phyloP scores from a whole-genome alignment of 352 stramenopile genomes.

The Pythium apleroticum region DNA sequence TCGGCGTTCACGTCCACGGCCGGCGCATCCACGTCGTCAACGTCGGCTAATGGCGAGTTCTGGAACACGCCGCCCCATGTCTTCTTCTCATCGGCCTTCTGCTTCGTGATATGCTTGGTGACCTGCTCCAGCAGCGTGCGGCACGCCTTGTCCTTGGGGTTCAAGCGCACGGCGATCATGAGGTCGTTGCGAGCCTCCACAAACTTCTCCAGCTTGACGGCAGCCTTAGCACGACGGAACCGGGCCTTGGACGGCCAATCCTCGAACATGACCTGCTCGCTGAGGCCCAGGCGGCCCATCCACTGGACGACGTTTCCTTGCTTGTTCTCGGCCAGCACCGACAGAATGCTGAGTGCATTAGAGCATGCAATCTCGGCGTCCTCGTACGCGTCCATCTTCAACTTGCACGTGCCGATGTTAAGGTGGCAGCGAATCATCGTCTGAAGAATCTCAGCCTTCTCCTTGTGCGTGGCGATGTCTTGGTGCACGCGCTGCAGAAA shows the following conservation, averaged over 20 bases:
- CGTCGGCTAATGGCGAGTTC: constrained; percentile 25
- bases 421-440: constrained; percentile 89
- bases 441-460: constrained; percentile 85
- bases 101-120: constrained; percentile 65
- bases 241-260: constrained; percentile 86
- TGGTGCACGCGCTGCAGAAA: constrained; percentile 81
- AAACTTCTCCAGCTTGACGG: constrained; percentile 73
- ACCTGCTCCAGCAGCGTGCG: constrained; percentile 73
- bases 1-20: constrained; percentile 20
- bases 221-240: constrained; percentile 80
- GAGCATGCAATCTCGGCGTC: constrained; percentile 82
- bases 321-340: constrained; percentile 71
- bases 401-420: constrained; percentile 84
- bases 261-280: constrained; percentile 78
- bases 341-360: constrained; percentile 81
- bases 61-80: constrained; percentile 82
- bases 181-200: constrained; percentile 76
- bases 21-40: constrained; percentile 14
- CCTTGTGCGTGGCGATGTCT: constrained; percentile 75
- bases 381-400: constrained; percentile 62
- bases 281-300: constrained; percentile 80
- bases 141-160: constrained; percentile 81
- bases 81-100: constrained; percentile 78
- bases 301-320: constrained; percentile 79
- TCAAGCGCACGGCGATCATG: constrained; percentile 74